phyloP scores from a whole-genome alignment of 2,329 filamentous ascomycete species.

The Thielaviopsis punctulata region DNA sequence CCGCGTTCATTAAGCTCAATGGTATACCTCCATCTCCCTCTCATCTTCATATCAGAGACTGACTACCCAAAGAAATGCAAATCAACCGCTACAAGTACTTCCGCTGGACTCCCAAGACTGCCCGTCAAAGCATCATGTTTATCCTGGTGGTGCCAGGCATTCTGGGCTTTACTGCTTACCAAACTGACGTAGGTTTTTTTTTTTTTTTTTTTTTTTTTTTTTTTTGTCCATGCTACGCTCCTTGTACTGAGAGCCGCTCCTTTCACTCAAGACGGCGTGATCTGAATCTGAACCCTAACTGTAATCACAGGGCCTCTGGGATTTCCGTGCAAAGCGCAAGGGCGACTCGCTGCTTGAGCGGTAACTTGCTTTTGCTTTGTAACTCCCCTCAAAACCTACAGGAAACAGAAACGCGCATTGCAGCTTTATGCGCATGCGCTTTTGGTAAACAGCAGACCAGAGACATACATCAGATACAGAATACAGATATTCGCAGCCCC shows the following conservation, averaged over 20 bases:
- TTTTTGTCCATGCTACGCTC: no score
- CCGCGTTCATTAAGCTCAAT: constrained; percentile 12
- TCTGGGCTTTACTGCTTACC: constrained; percentile 55
- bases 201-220: neutral
- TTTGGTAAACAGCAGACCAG: neutral
- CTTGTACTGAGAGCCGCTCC: no score
- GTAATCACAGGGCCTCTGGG: constrained; percentile 58
- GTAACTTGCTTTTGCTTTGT: constrained; percentile 23
- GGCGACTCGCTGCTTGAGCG: constrained; percentile 73
- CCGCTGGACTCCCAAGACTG: constrained; percentile 76
- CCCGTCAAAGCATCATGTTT: constrained; percentile 64
- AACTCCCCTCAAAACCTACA: neutral
- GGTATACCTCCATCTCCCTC: neutral
- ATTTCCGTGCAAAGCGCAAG: constrained; percentile 72
- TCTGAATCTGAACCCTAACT: no score
- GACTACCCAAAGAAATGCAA: constrained; percentile 68
- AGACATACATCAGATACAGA: neutral
- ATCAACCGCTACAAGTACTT: constrained; percentile 86
- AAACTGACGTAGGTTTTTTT: constrained; percentile 58
- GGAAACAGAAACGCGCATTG: neutral
- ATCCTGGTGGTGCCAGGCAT: constrained; percentile 53
- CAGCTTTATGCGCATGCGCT: neutral
- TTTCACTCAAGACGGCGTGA: no score
- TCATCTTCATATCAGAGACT: neutral
- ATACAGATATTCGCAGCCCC: neutral